Percentiles rank a stretch among this genome's conserved stretches.
Evolutionary conservation across 768 basidiomycete genomes (phyloP).

Genomic region (Tulasnella sp.): DNA sequence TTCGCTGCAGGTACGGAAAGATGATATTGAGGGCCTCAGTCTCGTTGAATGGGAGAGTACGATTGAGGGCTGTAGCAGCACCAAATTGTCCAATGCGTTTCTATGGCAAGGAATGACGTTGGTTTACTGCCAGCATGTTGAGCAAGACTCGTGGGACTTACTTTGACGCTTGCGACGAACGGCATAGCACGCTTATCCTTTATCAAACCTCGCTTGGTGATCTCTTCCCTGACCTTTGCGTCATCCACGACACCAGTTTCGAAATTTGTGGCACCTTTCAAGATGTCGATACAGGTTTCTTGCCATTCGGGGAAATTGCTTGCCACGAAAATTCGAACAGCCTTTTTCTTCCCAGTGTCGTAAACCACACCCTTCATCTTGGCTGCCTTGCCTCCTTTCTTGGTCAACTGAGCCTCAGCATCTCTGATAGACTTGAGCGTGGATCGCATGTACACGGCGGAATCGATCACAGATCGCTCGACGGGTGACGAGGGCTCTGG

Average conservation of each 20-base stretch:
- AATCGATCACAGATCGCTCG: conserved; percentile 55
- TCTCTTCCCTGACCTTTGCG: conserved; percentile 50
- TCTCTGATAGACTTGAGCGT: conserved; percentile 88
- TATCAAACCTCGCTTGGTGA: conserved; percentile 63
- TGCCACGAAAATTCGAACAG: conserved; percentile 81
- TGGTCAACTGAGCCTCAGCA: conserved; percentile 63
- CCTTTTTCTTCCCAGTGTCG: conserved; percentile 69
- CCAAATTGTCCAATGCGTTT: conserved; percentile 73
- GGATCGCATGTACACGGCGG: conserved; percentile 72
- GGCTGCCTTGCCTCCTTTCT: conserved; percentile 59
- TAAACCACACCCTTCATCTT: conserved; percentile 53
- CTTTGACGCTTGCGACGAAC: conserved; percentile 88
- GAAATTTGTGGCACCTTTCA: conserved; percentile 53
- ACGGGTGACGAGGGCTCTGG: conserved; percentile 50
- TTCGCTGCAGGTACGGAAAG: conserved; percentile 67
- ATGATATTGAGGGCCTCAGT: conserved; percentile 54
- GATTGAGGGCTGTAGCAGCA: conserved; percentile 63
- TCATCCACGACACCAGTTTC: conserved; percentile 64
- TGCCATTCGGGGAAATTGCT: conserved; percentile 92
- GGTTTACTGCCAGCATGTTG: neutral
- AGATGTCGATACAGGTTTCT: conserved; percentile 58
- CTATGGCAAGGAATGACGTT: conserved; percentile 30
- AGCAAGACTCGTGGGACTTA: conserved; percentile 28
- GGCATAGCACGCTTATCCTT: conserved; percentile 97
- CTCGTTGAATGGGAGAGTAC: conserved; percentile 75